phyloP scores from a whole-genome alignment of 2,329 filamentous ascomycete genomes.

The Epichloe hybrida region DNA sequence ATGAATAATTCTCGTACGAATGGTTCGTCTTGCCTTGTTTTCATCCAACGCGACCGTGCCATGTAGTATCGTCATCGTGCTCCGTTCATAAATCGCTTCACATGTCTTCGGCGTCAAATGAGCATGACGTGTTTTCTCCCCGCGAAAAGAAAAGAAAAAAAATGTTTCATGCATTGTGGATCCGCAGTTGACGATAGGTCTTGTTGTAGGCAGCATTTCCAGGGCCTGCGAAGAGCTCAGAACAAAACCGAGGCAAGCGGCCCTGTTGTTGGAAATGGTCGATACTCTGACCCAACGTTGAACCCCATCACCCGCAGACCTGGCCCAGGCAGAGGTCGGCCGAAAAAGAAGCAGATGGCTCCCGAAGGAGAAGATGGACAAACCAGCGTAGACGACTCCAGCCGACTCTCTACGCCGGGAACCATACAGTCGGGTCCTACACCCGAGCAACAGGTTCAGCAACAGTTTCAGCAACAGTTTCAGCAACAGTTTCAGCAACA shows the following conservation, averaged over 20 bases:
- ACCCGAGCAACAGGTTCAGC: background rate
- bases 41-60: background rate
- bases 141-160: background rate
- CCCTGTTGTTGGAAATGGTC: conserved; percentile 18
- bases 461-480: background rate
- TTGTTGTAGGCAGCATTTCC: conserved; percentile 43
- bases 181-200: background rate
- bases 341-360: conserved; percentile 26
- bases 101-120: background rate
- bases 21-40: background rate
- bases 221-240: conserved; percentile 41
- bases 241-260: conserved; percentile 35
- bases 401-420: background rate
- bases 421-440: background rate
- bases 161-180: background rate
- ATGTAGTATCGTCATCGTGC: background rate
- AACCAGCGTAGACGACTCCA: background rate
- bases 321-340: conserved; percentile 42
- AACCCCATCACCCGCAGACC: conserved; percentile 49
- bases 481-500: background rate
- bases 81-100: background rate
- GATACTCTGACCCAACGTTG: conserved; percentile 34
- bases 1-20: background rate
- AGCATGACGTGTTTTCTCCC: background rate
- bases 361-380: background rate